phyloP scores from a whole-genome alignment of 352 stramenopile species.

The Phytophthora pistaciae region DNA sequence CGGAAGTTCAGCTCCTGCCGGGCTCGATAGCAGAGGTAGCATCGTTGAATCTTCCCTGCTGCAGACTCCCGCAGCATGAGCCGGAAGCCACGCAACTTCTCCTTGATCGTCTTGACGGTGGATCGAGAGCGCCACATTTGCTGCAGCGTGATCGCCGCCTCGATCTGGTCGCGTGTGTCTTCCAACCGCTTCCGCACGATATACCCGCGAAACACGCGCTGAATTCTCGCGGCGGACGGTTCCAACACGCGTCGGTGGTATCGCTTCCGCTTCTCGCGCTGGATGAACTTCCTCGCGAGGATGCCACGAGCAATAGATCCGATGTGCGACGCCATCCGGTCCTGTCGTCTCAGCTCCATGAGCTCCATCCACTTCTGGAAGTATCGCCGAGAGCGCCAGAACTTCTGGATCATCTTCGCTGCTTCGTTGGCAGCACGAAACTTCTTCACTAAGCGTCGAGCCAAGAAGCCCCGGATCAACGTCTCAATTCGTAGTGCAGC shows the following conservation, averaged over 20 bases:
- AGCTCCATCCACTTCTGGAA: conserved; percentile 61
- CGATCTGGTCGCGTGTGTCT: conserved; percentile 57
- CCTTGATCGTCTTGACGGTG: conserved; percentile 51
- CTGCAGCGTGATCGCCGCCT: conserved; percentile 80
- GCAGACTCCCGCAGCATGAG: conserved; percentile 47
- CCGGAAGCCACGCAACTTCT: conserved; percentile 53
- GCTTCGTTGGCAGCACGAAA: conserved; percentile 42
- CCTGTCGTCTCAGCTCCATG: conserved; percentile 49
- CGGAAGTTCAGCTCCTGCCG: conserved; percentile 49
- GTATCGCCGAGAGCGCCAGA: conserved; percentile 58
- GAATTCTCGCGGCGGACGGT: conserved; percentile 59
- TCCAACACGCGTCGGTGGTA: conserved; percentile 54
- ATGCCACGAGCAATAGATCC: conserved; percentile 68
- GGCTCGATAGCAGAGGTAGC: conserved; percentile 69
- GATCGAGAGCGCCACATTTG: conserved; percentile 73
- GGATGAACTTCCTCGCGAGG: conserved; percentile 64
- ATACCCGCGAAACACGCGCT: conserved; percentile 79
- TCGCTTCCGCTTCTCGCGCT: conserved; percentile 53
- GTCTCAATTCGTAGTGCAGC: conserved; percentile 63
- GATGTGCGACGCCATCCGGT: conserved; percentile 75
- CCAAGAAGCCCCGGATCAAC: conserved; percentile 64
- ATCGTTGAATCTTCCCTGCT: conserved; percentile 60
- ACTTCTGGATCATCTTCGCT: conserved; percentile 55
- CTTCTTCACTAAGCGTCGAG: conserved; percentile 41
- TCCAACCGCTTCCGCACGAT: conserved; percentile 64